Conservation (phyloP, 768 basidiomycete genomes). For the Ephemerocybe angulata region DNA sequence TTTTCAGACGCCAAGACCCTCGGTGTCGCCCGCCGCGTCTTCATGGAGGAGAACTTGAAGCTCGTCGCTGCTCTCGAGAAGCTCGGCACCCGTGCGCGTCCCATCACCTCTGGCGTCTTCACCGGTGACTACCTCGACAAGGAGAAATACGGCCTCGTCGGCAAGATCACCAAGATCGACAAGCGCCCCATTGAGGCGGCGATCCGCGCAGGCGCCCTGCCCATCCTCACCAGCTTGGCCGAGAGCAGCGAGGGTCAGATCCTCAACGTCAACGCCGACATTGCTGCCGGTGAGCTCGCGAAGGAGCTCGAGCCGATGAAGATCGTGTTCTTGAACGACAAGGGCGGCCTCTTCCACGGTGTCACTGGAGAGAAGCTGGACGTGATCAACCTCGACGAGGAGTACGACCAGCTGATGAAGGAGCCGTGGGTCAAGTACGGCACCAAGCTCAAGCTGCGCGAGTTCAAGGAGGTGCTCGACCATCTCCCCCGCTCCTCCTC, state of each 20-base stretch:
- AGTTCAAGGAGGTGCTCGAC: constrained; percentile 98
- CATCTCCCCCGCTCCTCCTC: constrained; percentile 97
- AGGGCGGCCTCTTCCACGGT: constrained; percentile 97
- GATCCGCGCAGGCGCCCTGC: constrained; percentile 92
- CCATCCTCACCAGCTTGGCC: constrained; percentile 92
- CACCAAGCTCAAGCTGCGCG: constrained; percentile 97
- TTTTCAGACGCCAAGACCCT: constrained; percentile 85
- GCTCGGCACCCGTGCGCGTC: constrained; percentile 93
- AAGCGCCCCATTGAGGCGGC: constrained; percentile 96
- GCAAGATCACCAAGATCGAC: constrained; percentile 91
- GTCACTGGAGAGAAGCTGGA: constrained; percentile 94
- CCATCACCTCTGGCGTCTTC: constrained; percentile 97
- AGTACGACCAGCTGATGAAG: constrained; percentile 95
- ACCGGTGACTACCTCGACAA: constrained; percentile 95
- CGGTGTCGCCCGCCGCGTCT: constrained; percentile 90
- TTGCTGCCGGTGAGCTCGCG: constrained; percentile 95
- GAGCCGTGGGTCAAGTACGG: constrained; percentile 99
- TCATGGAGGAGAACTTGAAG: constrained; percentile 95
- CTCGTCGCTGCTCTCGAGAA: constrained; percentile 90
- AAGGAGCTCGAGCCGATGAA: constrained; percentile 98
- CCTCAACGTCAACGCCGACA: constrained; percentile 97
- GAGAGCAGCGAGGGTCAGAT: constrained; percentile 97
- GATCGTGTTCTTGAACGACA: constrained; percentile 97
- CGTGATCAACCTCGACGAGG: constrained; percentile 98
- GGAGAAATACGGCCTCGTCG: constrained; percentile 92